Conservation (phyloP, 1,284 basidiomycete genomes). For the Termitomyces sp. region DNA sequence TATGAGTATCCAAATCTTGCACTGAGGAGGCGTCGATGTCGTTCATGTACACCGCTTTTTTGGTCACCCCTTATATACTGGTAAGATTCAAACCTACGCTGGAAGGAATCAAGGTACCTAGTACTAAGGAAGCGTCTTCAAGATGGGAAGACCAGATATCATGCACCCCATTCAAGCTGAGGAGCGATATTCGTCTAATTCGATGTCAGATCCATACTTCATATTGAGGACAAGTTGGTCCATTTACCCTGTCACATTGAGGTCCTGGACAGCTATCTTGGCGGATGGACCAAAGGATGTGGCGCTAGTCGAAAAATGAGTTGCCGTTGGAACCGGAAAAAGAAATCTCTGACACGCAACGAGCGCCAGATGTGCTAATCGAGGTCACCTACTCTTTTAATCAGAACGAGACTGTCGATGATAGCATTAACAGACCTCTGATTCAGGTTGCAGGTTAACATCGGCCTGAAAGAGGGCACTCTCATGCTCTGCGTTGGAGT, state of each 20-base stretch:
- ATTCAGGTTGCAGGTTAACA: conserved; percentile 35
- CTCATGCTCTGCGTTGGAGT: conserved; percentile 24
- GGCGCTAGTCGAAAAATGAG: conserved; percentile 30
- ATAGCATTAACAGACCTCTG: conserved; percentile 28
- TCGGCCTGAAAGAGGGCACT: conserved; percentile 35
- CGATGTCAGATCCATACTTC: background rate
- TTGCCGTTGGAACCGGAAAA: background rate
- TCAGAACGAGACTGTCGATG: background rate
- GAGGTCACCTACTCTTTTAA: conserved; percentile 42
- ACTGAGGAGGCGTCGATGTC: conserved; percentile 40
- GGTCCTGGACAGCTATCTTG: conserved; percentile 43
- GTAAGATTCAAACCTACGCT: background rate
- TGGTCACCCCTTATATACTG: conserved; percentile 40
- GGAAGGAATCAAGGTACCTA: conserved; percentile 39
- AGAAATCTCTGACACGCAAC: conserved; percentile 41
- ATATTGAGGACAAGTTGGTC: conserved; percentile 4
- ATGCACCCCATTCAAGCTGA: conserved; percentile 36
- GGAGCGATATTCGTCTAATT: conserved; percentile 30
- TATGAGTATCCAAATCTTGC: conserved; percentile 44
- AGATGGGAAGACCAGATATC: conserved; percentile 59
- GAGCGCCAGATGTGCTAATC: conserved; percentile 42
- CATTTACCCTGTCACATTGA: conserved; percentile 33
- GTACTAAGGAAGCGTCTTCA: conserved; percentile 39
- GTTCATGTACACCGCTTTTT: conserved; percentile 44
- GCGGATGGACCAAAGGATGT: conserved; percentile 48